Percentiles rank a stretch among this genome's conserved stretches.
Evolutionary conservation across 2,329 filamentous ascomycete genomes (phyloP).

Genomic region (Blastomyces silverae): DNA sequence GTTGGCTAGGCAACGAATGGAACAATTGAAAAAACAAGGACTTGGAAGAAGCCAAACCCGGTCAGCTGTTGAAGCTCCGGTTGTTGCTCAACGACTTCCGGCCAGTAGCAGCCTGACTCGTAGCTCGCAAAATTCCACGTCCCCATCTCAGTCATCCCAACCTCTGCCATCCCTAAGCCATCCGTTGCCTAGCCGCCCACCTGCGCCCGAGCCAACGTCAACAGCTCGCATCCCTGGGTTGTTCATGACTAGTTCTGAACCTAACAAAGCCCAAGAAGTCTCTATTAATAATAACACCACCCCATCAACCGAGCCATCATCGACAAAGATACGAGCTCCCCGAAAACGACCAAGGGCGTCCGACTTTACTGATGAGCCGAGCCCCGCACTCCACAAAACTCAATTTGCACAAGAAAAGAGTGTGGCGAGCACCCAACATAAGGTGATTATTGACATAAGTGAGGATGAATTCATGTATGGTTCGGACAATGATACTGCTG

Average conservation of each 20-base stretch:
- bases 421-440: slow-evolving; percentile 46
- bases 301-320: slow-evolving; percentile 13
- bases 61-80: slow-evolving; percentile 15
- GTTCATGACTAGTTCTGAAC: slow-evolving; percentile 39
- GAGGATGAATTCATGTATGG: slow-evolving; percentile 52
- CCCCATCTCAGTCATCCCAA: slow-evolving; percentile 13
- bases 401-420: slow-evolving; percentile 52
- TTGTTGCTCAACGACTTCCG: not conserved
- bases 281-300: not conserved
- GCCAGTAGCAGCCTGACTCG: slow-evolving; percentile 13
- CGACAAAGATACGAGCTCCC: slow-evolving; percentile 22
- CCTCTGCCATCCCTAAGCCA: slow-evolving; percentile 24
- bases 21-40: slow-evolving; percentile 57
- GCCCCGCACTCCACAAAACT: slow-evolving; percentile 47
- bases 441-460: slow-evolving; percentile 77
- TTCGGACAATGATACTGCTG: slow-evolving; percentile 14
- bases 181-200: slow-evolving; percentile 36
- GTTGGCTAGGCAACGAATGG: slow-evolving; percentile 69
- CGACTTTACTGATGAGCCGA: slow-evolving; percentile 57
- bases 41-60: slow-evolving; percentile 37
- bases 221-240: slow-evolving; percentile 47
- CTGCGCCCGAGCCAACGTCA: slow-evolving; percentile 26
- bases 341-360: slow-evolving; percentile 60
- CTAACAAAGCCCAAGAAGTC: slow-evolving; percentile 1
- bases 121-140: slow-evolving; percentile 14